phyloP scores from a whole-genome alignment of 345 rosid genomes.

The Fremontodendron californicum region DNA sequence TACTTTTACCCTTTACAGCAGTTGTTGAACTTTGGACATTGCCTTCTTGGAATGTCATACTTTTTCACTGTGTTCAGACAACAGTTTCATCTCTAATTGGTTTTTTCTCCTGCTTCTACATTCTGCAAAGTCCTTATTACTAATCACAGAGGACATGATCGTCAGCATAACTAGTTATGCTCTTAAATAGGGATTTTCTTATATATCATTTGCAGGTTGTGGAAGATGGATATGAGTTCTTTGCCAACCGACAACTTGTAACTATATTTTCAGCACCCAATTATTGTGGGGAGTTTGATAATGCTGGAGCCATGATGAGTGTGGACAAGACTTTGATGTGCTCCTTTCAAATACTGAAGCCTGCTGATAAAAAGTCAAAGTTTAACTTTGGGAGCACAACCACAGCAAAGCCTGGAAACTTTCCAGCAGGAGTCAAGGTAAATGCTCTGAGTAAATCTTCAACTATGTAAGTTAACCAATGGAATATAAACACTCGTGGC shows the following conservation, averaged over 20 bases:
- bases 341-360: constrained; percentile 83
- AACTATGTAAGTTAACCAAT: not conserved
- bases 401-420: constrained; percentile 6
- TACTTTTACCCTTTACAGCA: no score
- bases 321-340: constrained; percentile 71
- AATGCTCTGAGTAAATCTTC: not conserved
- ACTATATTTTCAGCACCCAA: constrained; percentile 93
- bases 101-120: not conserved
- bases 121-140: not conserved
- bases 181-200: not conserved
- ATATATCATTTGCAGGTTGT: not conserved
- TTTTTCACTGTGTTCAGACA: not conserved
- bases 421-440: not conserved
- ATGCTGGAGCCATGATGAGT: constrained; percentile 70
- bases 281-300: constrained; percentile 87
- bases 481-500: not conserved
- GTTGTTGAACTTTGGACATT: no score
- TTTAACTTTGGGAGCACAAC: constrained; percentile 38
- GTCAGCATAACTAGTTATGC: not conserved
- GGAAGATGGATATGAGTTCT: not conserved
- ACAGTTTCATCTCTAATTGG: not conserved
- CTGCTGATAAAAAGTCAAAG: constrained; percentile 31
- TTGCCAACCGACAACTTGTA: constrained; percentile 77
- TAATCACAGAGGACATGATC: not conserved
- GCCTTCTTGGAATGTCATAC: not conserved